Evolutionary conservation across 495 filamentous ascomycete species (phyloP).

Genomic region (Pyrenula aspistea): DNA sequence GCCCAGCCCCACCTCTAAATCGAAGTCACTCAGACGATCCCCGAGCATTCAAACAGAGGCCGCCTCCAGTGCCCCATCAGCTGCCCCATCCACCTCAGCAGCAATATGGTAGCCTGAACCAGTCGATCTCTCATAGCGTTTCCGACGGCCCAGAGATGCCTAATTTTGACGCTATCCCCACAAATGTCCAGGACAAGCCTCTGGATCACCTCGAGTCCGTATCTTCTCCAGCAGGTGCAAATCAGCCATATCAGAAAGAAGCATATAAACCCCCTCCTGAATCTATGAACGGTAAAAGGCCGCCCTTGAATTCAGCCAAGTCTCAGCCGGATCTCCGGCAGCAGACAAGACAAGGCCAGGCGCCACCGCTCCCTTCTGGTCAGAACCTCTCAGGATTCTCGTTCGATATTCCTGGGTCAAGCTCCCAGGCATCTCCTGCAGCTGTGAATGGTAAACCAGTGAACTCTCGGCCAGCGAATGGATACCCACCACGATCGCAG

Average conservation of each 20-base stretch:
- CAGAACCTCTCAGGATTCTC: constrained; percentile 1
- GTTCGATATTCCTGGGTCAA: background rate
- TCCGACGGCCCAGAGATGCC: constrained; percentile 49
- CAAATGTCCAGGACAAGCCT: constrained; percentile 11
- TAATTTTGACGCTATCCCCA: constrained; percentile 58
- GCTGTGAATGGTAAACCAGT: background rate
- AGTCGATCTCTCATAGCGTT: constrained; percentile 3
- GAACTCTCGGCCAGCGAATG: background rate
- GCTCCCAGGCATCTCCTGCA: background rate
- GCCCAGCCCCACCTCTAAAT: background rate
- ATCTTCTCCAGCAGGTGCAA: background rate
- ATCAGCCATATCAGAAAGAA: background rate
- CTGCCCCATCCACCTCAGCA: constrained; percentile 1
- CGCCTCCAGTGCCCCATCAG: constrained; percentile 1
- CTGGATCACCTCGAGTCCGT: constrained; percentile 5
- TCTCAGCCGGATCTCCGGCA: constrained; percentile 1
- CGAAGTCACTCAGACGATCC: background rate
- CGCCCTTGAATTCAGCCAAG: constrained; percentile 1
- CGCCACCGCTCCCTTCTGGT: constrained; percentile 2
- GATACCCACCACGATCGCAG: background rate
- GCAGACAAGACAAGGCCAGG: background rate
- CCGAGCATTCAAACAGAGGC: background rate
- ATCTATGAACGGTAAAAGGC: constrained; percentile 2
- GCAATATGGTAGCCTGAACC: constrained; percentile 22
- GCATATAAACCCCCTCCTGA: constrained; percentile 1